Evolutionary conservation across 1,139 yeast species (phyloP).

Genomic region (Yamadazyma atlantica): DNA sequence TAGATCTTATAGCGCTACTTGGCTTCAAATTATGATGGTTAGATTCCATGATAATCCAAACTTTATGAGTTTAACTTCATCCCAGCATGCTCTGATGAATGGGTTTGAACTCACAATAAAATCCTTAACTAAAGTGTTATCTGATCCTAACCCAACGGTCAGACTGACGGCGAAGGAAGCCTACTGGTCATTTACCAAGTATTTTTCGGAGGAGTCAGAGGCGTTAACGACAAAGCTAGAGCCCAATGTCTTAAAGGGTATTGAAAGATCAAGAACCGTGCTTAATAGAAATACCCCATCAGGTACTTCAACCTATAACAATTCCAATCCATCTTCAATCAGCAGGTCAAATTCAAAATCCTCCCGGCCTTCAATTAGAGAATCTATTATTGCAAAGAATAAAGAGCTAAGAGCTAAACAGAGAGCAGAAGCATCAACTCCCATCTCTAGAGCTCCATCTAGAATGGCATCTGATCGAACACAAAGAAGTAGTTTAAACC

Average conservation of each 20-base stretch:
- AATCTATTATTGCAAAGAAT: conserved; percentile 34
- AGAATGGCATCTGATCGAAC: conserved; percentile 2
- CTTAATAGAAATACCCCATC: conserved; percentile 7
- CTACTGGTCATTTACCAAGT: conserved; percentile 65
- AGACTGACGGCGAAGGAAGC: conserved; percentile 73
- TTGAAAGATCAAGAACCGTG: conserved; percentile 51
- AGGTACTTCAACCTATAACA: not conserved
- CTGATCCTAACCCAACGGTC: conserved; percentile 81
- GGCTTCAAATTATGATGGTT: conserved; percentile 65
- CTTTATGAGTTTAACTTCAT: conserved; percentile 6
- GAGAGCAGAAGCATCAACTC: conserved; percentile 18
- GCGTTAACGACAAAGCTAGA: conserved; percentile 51
- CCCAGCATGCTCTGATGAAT: conserved; percentile 13
- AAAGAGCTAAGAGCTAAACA: conserved; percentile 29
- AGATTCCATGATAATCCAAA: conserved; percentile 28
- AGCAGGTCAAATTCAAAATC: conserved; percentile 9
- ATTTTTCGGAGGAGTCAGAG: conserved; percentile 49
- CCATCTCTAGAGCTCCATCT: conserved; percentile 14
- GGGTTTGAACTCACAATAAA: conserved; percentile 51
- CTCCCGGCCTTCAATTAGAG: conserved; percentile 32
- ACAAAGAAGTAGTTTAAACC: conserved; percentile 1
- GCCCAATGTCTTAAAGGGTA: conserved; percentile 34
- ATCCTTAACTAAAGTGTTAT: conserved; percentile 58
- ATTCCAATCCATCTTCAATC: conserved; percentile 2
- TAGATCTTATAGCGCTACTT: conserved; percentile 64